Base-by-base conservation (phyloP, 192 early-diverging fungal genomes). In the Backusella circina region DNA sequence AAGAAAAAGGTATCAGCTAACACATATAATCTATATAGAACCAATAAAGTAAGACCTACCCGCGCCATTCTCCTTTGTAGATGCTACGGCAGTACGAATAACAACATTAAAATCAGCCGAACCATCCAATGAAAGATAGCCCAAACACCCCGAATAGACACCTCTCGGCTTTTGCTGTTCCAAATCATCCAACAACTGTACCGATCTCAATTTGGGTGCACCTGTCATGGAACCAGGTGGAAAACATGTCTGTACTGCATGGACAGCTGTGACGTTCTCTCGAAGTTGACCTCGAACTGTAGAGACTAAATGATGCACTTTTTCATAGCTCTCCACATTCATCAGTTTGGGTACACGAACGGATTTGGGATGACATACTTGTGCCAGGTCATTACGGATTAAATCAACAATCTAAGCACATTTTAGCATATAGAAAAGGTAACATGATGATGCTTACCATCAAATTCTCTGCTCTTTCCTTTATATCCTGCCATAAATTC, bases 181-280 rank as follows among this genome's bases (percentile, higher is more conserved):
- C 66, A 97, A 86, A 12, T 80, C 73, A 39, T 93, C 91, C 31
- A 99, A 79, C 4, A 98, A 78, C 64, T 93, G 88, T 38, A 95
- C 85, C 0, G 95, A 94, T 44, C 98, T 88, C 9, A 89, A 79
- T 79, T 99, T 99, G 4, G 98, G 98, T 0, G 98, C 98, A 7
- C 98, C 98, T 0, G 98, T 99, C 96, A 99, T 98, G 0, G 95
- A 97, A 0, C 96, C 90, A 0, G 97, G 97, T 26, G 97, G 97
- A 69, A 99, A 99, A 54, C 93, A 93, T 12, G 87, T 85, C 39
- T 84, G 85, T 16, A 97, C 76, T 1, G 91, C 93, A 32, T 90
- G 88, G 0, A 96, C 90, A 32, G 83, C 84, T 57, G 90, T 90
- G 1, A 95, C 79, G 12, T 85, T 78, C 5, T 75, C 79, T 32